These are phyloP conservation scores for Monosporascus sp. DNA, from an alignment of 2,329 filamentous ascomycete genomes.

Conservation along the genomic window DNA sequence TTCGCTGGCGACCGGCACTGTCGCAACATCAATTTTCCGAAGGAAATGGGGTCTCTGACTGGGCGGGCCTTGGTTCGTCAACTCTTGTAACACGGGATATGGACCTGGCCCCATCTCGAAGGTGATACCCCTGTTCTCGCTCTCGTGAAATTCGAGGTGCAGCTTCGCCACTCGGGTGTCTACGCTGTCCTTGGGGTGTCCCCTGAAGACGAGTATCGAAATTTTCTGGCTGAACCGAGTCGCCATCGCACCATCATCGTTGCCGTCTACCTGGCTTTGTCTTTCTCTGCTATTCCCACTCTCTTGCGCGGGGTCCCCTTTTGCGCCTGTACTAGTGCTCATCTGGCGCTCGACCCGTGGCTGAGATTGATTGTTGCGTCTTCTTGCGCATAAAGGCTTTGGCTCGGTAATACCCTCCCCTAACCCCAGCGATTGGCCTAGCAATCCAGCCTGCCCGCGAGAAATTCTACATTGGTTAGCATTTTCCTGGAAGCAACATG, in stretches of 20 bases:
- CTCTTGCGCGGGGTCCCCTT: background rate
- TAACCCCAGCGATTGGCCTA: background rate
- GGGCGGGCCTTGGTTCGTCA: background rate
- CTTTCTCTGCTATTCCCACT: background rate
- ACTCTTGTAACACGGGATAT: background rate
- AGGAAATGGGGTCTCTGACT: background rate
- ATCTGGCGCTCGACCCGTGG: background rate
- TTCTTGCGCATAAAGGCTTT: no score
- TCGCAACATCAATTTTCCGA: constrained; percentile 7
- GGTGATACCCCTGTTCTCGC: background rate
- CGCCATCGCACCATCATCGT: background rate
- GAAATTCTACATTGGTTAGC: background rate
- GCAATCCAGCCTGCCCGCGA: background rate
- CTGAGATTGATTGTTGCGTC: background rate
- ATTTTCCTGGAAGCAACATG: background rate
- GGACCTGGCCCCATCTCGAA: background rate
- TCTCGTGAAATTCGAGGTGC: background rate
- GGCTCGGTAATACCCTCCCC: background rate
- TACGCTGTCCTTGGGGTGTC: background rate
- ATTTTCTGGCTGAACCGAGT: background rate
- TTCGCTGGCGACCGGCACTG: background rate
- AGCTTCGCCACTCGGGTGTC: background rate
- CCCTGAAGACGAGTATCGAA: background rate
- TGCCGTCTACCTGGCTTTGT: background rate
- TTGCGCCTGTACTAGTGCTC: background rate